Base-by-base conservation (phyloP, 495 filamentous ascomycete species). In the Lasiosphaeria hispida region DNA sequence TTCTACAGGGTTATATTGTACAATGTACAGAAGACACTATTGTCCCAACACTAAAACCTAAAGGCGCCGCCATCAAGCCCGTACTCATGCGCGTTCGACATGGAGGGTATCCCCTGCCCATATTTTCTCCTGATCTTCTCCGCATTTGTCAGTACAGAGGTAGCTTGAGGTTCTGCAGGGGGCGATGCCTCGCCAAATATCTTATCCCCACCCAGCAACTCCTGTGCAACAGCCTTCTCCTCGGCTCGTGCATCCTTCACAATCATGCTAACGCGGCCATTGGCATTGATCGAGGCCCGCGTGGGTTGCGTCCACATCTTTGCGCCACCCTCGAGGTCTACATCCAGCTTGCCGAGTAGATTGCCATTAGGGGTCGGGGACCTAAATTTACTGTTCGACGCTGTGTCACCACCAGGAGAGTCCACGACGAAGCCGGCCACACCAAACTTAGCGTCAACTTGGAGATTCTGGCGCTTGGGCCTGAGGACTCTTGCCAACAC, bases 401-500 rank as follows among this genome's bases (percentile, higher is more conserved):
- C 9, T 42, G 66, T 61, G 42, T 72, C 63, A 10, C 65, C 67
- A n/a, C 11, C 7, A 9, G 70, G 66, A 6, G 63, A 53, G 34
- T 69, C 62, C 14, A 65, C 69, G 13, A 80, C 60, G 54, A 85
- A 77, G 35, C 81, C 81, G 33, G 75, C 80, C 38, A 83, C 66
- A 60, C 81, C 81, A 17, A 82, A 42, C 42, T 56, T 63, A 10
- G 63, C 60, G 19, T 38, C 19, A n/a, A 6, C 23, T 7, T n/a
- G 17, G 14, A 33, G 19, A 17, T 23, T 19, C 41, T 51, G 44
- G 15, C 72, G 61, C 41, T 55, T 63, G 90, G 64, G 53, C 88
- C 77, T 58, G 57, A 96, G 55, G 34, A 95, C 77, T 55, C 94
- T 83, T 3, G 87, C 88, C 66, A 83, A 72, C 3, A 94, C 79